Evolutionary conservation across 495 filamentous ascomycete genomes (phyloP).

Genomic region (Penicillium verhagenii): DNA sequence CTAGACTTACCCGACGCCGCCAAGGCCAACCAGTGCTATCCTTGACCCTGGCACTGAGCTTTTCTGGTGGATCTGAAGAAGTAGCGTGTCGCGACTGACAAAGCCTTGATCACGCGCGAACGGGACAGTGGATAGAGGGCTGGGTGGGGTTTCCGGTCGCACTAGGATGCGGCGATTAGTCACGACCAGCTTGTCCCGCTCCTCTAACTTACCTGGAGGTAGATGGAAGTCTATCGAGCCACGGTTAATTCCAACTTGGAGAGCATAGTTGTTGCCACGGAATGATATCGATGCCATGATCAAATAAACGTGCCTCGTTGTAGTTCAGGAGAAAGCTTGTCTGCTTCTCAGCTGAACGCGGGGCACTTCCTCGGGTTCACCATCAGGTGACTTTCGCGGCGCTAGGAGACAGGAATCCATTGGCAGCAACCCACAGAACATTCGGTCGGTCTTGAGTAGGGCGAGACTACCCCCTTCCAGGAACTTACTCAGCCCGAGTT

Average conservation of each 20-base stretch:
- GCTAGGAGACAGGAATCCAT: not conserved
- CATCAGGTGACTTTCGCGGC: not conserved
- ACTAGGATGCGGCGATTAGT: not conserved
- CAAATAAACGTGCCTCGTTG: not conserved
- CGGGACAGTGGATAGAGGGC: not conserved
- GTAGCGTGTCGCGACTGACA: not conserved
- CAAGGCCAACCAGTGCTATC: not conserved
- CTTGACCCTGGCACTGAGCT: not conserved
- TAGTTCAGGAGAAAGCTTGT: not conserved
- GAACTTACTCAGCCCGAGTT: not conserved
- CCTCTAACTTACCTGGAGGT: conserved; percentile 1
- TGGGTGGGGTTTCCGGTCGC: not conserved
- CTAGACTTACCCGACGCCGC: not conserved
- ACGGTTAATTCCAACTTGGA: conserved; percentile 1
- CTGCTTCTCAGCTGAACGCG: conserved; percentile 2
- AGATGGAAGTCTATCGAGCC: not conserved
- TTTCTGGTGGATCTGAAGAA: not conserved
- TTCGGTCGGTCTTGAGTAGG: not conserved
- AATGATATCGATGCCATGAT: conserved; percentile 6
- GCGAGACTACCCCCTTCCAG: not conserved
- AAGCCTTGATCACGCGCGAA: not conserved
- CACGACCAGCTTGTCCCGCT: not conserved
- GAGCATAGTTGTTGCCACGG: not conserved
- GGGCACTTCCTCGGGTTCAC: conserved; percentile 3
- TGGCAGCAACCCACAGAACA: not conserved